Evolutionary conservation across 129 eudicot genomes (phyloP).

Genomic region (Kitagawia praeruptora): DNA sequence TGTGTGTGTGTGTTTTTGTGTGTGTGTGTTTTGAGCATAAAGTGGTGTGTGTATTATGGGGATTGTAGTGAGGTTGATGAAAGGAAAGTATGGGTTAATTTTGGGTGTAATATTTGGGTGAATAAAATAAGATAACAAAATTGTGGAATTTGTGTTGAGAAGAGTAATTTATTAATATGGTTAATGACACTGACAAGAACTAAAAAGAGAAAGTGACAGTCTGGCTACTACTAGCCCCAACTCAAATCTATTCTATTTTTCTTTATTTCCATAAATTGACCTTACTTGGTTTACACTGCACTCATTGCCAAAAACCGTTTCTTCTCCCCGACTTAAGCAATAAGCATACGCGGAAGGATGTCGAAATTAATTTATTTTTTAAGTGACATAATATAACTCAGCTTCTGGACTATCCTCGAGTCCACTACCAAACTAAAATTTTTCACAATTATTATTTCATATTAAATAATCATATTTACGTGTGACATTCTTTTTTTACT

Average conservation of each 20-base stretch:
- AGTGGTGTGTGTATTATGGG: background rate
- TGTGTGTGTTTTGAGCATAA: background rate
- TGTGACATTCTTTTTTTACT: too few species aligned
- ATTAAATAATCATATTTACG: too few species aligned
- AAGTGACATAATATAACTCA: too few species aligned
- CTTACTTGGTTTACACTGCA: background rate
- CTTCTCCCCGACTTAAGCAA: background rate
- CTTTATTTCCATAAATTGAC: background rate
- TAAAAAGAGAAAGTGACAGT: background rate
- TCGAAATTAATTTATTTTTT: background rate
- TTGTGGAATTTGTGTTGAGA: background rate
- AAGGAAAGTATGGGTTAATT: background rate
- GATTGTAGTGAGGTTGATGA: background rate
- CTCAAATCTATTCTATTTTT: background rate
- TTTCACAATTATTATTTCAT: too few species aligned
- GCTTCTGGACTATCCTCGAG: too few species aligned
- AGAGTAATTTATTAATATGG: background rate
- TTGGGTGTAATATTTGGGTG: conserved; percentile 7
- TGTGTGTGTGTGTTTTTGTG: background rate
- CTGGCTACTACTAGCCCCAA: background rate
- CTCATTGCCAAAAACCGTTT: background rate
- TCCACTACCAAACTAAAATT: too few species aligned
- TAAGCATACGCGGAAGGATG: background rate
- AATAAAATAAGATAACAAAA: too few species aligned
- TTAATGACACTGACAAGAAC: background rate